These are phyloP conservation scores for Cymbidium sinense DNA, from an alignment of 106 monocot genomes.

Conservation along the genomic window DNA sequence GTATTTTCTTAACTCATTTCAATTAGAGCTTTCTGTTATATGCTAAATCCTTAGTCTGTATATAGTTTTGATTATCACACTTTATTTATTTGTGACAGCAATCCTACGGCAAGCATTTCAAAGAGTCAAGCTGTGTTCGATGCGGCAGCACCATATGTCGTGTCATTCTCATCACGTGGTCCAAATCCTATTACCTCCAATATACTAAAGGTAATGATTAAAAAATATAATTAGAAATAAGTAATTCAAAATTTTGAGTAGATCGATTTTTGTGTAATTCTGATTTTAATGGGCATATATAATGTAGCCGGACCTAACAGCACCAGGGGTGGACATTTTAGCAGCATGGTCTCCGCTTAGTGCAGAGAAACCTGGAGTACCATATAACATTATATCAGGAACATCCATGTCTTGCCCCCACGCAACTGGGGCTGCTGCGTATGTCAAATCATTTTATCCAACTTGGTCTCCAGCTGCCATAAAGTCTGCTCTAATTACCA, in stretches of 20 bases:
- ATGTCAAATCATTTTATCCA: constrained; percentile 33
- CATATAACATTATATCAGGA: constrained; percentile 33
- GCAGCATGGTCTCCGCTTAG: constrained; percentile 17
- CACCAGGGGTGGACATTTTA: constrained; percentile 25
- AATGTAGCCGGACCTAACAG: constrained; percentile 14
- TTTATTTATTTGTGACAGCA: not conserved
- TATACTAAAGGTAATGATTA: constrained; percentile 31
- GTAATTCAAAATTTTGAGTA: not conserved
- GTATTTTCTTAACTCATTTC: not conserved
- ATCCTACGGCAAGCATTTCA: constrained; percentile 21
- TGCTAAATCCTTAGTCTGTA: not conserved
- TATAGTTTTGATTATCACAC: not conserved
- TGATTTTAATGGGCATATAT: not conserved
- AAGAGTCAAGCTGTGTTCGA: constrained; percentile 21
- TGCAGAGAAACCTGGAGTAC: not conserved
- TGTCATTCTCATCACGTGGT: constrained; percentile 27
- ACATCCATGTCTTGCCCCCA: constrained; percentile 47
- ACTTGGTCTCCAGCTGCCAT: constrained; percentile 25
- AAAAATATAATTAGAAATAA: not conserved
- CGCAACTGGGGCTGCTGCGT: constrained; percentile 21
- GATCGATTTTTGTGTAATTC: not conserved
- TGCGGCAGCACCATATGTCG: not conserved
- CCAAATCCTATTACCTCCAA: constrained; percentile 22
- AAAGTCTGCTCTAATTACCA: constrained; percentile 41
- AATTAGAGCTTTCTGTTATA: not conserved